Evolutionary conservation across 225 moss, liverwort and hornwort genomes (phyloP), one percentile per base, ranked within the genome.

Genomic region (Physcomitrellopsis africana): DNA sequence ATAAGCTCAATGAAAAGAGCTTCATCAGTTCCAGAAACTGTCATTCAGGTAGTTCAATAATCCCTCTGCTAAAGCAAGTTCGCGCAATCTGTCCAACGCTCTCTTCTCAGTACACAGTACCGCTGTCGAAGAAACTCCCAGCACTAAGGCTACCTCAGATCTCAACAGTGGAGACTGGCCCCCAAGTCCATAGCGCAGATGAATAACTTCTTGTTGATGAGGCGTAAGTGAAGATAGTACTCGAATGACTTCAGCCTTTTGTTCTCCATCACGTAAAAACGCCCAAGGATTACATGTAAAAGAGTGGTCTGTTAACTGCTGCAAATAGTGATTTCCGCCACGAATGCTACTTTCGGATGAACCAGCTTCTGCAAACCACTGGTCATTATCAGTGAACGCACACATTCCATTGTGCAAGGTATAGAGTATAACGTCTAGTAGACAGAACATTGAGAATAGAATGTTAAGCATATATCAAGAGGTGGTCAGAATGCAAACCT

Each of bases 141-240:
- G 57, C 69, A 62, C 54, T 7, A 5, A 74, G 13, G 87, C 80
- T 16, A 90, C 82, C 65, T 87, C 83, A 7, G 89, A 60, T 78
- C 89, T 87, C 20, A 87, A 72, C 59, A 81, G 74, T 13, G 94
- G 96, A 79, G 83, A 79, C 76, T 91, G 78, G 27, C 89, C 93
- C 68, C 77, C 80, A 41, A 97, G 77, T 60, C 97, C 97, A 58
- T 83, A 97, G 3, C 78, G 64, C 46, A 73, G 49, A 22, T 77
- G 74, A 69, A 79, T 70, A 45, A 78, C 69, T 46, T 69, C 78
- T 69, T 88, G 89, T 74, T 99, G 93, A 6, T 93, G 93, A 44
- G 87, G 64, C 54, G 86, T 90, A 47, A 99, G 82, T 58, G 79
- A 85, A 13, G 82, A 61, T 23, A 99, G 85, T 14, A 84, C 92